Percentiles rank a stretch among this genome's conserved stretches.
Evolutionary conservation across 805 yeast species (phyloP).

Genomic region (Wickerhamiella vanderwaltii): DNA sequence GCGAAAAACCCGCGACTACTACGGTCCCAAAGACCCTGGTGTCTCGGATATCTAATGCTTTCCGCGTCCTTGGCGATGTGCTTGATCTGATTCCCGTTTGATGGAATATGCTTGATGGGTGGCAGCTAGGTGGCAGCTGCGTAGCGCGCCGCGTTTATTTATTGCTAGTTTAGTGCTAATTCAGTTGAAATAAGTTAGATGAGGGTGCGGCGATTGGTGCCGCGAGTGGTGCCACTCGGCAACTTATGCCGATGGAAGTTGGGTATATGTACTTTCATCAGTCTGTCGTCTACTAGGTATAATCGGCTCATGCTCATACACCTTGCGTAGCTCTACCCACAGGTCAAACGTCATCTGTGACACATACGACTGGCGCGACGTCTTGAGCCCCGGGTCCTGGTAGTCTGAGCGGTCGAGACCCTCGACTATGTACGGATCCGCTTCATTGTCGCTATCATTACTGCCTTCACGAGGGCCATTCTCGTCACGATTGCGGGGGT

Average conservation of each 20-base stretch:
- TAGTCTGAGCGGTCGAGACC: neutral
- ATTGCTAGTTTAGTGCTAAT: neutral
- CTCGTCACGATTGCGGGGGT: neutral
- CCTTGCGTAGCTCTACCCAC: neutral
- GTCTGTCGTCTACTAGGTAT: conserved; percentile 1
- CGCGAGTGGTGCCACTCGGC: no score
- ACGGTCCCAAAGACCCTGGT: neutral
- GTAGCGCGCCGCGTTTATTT: neutral
- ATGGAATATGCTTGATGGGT: neutral
- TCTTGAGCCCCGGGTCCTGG: neutral
- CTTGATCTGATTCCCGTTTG: conserved; percentile 2
- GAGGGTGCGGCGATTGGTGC: no score
- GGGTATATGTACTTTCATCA: neutral
- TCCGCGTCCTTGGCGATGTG: neutral
- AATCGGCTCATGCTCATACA: conserved; percentile 1
- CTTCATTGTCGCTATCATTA: neutral
- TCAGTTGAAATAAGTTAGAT: no score
- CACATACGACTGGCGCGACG: neutral
- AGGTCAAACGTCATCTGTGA: neutral
- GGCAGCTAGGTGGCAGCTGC: neutral
- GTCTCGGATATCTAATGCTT: neutral
- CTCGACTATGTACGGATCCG: neutral
- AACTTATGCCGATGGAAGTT: neutral
- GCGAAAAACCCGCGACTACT: neutral
- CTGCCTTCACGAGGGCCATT: neutral